phyloP scores from a whole-genome alignment of 2,329 filamentous ascomycete genomes.

The Ceratocystiopsis sp. region DNA sequence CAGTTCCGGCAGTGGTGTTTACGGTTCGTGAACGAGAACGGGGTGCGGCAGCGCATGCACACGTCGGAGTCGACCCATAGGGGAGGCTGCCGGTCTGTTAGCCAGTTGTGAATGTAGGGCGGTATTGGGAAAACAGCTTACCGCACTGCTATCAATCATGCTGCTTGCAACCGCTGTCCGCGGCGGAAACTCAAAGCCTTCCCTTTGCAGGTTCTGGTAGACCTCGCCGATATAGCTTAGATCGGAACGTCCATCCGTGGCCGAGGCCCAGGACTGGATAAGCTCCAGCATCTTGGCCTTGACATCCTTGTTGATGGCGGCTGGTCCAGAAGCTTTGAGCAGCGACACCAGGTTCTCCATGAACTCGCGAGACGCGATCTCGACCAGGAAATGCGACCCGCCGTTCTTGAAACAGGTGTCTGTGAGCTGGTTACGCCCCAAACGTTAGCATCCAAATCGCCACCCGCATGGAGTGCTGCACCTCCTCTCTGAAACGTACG shows the following conservation, averaged over 20 bases:
- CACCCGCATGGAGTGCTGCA: too few relatives aligned
- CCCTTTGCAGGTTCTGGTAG: slow-evolving; percentile 64
- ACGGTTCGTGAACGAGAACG: slow-evolving; percentile 94
- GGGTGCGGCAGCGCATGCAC: slow-evolving; percentile 90
- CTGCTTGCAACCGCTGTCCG: slow-evolving; percentile 76
- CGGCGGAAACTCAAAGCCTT: slow-evolving; percentile 82
- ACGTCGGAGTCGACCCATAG: slow-evolving; percentile 98
- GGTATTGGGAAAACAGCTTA: slow-evolving; percentile 20
- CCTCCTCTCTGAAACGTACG: slow-evolving; percentile 27
- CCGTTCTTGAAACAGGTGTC: slow-evolving; percentile 99
- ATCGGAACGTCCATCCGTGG: slow-evolving; percentile 70
- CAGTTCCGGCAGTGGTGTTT: slow-evolving; percentile 98
- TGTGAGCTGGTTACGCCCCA: slow-evolving; percentile 43
- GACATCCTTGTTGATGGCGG: slow-evolving; percentile 69
- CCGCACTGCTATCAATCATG: slow-evolving; percentile 93
- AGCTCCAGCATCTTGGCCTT: slow-evolving; percentile 81
- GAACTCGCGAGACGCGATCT: slow-evolving; percentile 93
- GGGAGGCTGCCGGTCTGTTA: slow-evolving; percentile 45
- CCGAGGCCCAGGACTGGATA: slow-evolving; percentile 83
- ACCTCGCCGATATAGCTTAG: slow-evolving; percentile 77
- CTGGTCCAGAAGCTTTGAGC: slow-evolving; percentile 59
- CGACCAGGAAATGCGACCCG: slow-evolving; percentile 80
- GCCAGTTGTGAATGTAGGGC: too few relatives aligned
- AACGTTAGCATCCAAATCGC: neutral
- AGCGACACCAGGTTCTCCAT: slow-evolving; percentile 94